Conservation (phyloP, 352 stramenopile genomes). For the Peronospora destructor region DNA sequence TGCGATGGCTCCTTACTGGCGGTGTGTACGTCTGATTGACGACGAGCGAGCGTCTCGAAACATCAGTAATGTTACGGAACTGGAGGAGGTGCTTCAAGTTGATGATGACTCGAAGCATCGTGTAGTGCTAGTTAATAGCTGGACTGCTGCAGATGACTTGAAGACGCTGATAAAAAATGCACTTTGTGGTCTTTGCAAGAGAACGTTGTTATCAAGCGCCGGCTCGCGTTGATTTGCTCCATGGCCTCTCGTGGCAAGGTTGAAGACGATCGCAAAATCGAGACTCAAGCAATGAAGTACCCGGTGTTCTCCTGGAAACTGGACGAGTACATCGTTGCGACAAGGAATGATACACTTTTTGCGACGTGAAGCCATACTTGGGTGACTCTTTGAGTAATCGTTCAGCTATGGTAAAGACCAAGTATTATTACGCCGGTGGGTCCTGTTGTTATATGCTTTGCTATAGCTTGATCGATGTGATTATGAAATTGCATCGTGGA, state of each 20-base stretch:
- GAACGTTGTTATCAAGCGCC: background rate
- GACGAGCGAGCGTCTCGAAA: too few relatives aligned
- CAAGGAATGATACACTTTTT: constrained; percentile 1
- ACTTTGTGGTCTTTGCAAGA: background rate
- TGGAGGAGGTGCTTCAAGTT: too few relatives aligned
- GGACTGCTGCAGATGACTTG: background rate
- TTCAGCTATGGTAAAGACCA: too few relatives aligned
- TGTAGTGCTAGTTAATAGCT: constrained; percentile 12
- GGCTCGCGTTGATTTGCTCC: background rate
- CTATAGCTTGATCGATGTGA: too few relatives aligned
- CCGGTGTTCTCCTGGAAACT: constrained; percentile 10
- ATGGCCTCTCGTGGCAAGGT: background rate
- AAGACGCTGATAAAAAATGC: background rate
- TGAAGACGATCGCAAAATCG: background rate
- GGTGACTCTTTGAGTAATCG: too few relatives aligned
- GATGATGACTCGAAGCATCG: background rate
- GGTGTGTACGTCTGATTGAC: too few relatives aligned
- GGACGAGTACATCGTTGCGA: constrained; percentile 8
- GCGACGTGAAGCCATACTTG: too few relatives aligned
- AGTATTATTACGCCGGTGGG: too few relatives aligned
- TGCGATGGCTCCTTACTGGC: too few relatives aligned
- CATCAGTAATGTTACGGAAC: too few relatives aligned
- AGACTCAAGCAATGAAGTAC: constrained; percentile 3
- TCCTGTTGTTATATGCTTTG: too few relatives aligned
- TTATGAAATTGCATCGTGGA: background rate